These are phyloP conservation scores for Ogataea saltuana DNA, from an alignment of 805 yeast genomes.

Conservation along the genomic window DNA sequence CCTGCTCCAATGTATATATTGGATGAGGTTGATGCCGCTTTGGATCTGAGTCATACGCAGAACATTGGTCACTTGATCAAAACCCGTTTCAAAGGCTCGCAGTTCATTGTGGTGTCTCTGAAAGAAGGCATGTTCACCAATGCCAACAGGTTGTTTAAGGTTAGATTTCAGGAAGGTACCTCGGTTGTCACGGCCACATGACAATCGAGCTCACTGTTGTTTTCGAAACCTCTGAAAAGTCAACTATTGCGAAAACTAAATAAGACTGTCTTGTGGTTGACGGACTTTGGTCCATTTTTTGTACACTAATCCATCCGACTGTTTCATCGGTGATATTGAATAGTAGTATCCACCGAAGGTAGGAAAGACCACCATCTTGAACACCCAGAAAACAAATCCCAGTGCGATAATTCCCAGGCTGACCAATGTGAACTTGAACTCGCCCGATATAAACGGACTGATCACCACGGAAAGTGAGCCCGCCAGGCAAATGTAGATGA, in stretches of 20 bases:
- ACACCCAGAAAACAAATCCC: conserved; percentile 28
- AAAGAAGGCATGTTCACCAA: conserved; percentile 98
- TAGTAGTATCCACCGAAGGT: conserved; percentile 16
- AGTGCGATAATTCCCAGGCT: conserved; percentile 23
- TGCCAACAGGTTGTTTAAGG: conserved; percentile 91
- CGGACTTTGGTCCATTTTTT: conserved; percentile 23
- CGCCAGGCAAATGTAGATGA: conserved; percentile 42
- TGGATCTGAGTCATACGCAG: conserved; percentile 95
- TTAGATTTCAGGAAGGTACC: conserved; percentile 95
- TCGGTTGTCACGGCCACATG: conserved; percentile 80
- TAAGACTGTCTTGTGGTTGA: background rate
- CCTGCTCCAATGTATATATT: conserved; percentile 99
- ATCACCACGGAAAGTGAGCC: conserved; percentile 48
- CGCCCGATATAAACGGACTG: conserved; percentile 49
- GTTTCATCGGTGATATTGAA: conserved; percentile 6
- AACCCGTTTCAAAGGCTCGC: conserved; percentile 93
- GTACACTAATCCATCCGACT: conserved; percentile 26
- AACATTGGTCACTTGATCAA: conserved; percentile 96
- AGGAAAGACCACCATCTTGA: conserved; percentile 21
- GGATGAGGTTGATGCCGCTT: conserved; percentile 98
- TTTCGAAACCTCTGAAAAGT: background rate
- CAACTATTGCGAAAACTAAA: background rate
- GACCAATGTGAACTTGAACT: conserved; percentile 26
- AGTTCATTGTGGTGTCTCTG: conserved; percentile 92
- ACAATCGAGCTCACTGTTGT: background rate